Base-by-base conservation (phyloP, 2,329 filamentous ascomycete genomes). In the Macrophomina phaseolina region DNA sequence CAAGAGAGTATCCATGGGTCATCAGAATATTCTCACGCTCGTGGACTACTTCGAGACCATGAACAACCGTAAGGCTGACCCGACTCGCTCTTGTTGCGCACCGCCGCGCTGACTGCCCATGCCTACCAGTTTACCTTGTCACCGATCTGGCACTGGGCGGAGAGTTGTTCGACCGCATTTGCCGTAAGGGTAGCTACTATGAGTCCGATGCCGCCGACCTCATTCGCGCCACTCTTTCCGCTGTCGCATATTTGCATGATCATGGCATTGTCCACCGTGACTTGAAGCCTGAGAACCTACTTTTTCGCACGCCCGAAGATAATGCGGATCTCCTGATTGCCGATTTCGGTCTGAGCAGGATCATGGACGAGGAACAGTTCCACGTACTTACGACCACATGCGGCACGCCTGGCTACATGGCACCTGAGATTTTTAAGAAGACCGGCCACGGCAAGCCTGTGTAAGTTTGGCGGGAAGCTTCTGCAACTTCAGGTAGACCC, bases 41-140 rank as follows among this genome's bases (percentile, higher is more conserved):
- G 95, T 98, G 74, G 95, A 99, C 83, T 99, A 98, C 81, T 99
- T 99, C 77, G 95, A 99, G 83, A 99, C 95, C 6, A 97, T 97
- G 92, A 98, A 99, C 83, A 99, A 99, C 81, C 87, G 88, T 90
- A 81, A 67, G 84, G 73, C 38, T 30, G 12, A 34, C 49, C 49
- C n/a, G 11, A 48, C n/a, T 32, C n/a, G 5, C 7, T 14, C 32
- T 8, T 28, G 14, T 42, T 52, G n/a, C 23, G 3, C 9, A 42
- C 23, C 38, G 46, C 14, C 56, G 34, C 18, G 52, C 51, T 49
- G 40, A 65, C 53, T 7, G 32, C 9, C 28, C 5, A 12, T 14
- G 16, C 23, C 2, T 34, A n/a, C 12, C 70, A 89, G 87, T 99
- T 71, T 99, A 99, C 79, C 90, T 99, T 45, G 95, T 99, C 62